Percentiles rank a stretch among this genome's conserved stretches.
Conservation (phyloP, 73 alveolate species). For the Paramecium biaurelia region DNA sequence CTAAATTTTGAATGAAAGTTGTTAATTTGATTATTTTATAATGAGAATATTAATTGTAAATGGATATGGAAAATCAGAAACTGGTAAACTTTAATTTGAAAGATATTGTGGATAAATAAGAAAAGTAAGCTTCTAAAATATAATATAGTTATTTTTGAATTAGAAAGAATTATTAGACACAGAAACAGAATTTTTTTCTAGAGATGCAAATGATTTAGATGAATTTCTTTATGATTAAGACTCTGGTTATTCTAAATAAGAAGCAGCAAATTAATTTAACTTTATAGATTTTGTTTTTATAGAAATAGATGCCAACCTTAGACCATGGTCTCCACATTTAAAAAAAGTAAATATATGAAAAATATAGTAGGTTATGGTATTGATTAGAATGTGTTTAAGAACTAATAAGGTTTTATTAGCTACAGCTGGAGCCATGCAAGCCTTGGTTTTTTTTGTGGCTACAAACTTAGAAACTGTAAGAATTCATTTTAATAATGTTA, state of each 20-base stretch:
- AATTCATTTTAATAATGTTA: background rate
- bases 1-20: background rate
- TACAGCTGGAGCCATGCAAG: slow-evolving; percentile 58
- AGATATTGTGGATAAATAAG: slow-evolving; percentile 9
- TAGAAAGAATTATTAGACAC: slow-evolving; percentile 61
- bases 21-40: background rate
- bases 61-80: slow-evolving; percentile 37
- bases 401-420: slow-evolving; percentile 50
- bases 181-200: slow-evolving; percentile 59
- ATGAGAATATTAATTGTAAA: slow-evolving; percentile 50
- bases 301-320: slow-evolving; percentile 81
- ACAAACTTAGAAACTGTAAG: slow-evolving; percentile 60
- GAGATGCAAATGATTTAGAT: slow-evolving; percentile 63
- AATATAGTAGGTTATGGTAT: background rate
- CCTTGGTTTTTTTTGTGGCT: slow-evolving; percentile 51
- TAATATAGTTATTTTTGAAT: background rate
- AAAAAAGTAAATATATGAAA: background rate
- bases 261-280: slow-evolving; percentile 80
- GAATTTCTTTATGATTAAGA: slow-evolving; percentile 78
- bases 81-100: slow-evolving; percentile 15
- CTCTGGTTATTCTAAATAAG: slow-evolving; percentile 48
- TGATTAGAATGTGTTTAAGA: slow-evolving; percentile 63
- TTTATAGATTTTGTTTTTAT: slow-evolving; percentile 86
- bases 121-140: background rate
- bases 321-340: slow-evolving; percentile 83